phyloP scores from a whole-genome alignment of 1,139 yeast species.

The Sugiyamaella castrensis region DNA sequence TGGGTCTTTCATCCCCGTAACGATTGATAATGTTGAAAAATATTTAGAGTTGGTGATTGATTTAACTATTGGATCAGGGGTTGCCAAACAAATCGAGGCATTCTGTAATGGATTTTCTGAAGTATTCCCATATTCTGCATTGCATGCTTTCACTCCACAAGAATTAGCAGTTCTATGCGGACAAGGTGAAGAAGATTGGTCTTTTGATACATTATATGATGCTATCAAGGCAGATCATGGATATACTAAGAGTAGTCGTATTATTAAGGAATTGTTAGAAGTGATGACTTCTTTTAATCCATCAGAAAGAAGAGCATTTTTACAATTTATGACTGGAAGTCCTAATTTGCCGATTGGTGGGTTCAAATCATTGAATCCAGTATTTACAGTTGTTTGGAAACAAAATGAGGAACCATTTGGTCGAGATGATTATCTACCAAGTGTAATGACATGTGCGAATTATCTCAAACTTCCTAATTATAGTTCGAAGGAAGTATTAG shows the following conservation, averaged over 20 bases:
- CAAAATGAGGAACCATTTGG: constrained; percentile 54
- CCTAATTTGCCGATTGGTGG: constrained; percentile 95
- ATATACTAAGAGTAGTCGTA: constrained; percentile 65
- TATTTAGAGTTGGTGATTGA: constrained; percentile 63
- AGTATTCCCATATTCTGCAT: constrained; percentile 76
- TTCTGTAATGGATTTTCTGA: constrained; percentile 80
- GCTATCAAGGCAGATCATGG: constrained; percentile 89
- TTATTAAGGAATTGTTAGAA: constrained; percentile 57
- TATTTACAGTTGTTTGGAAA: constrained; percentile 82
- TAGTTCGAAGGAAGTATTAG: constrained; percentile 59
- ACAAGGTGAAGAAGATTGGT: constrained; percentile 85
- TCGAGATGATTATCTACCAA: constrained; percentile 87
- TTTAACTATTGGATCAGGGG: constrained; percentile 61
- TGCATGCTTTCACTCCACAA: constrained; percentile 65
- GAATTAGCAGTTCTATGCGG: constrained; percentile 75
- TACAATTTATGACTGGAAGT: constrained; percentile 90
- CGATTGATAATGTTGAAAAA: constrained; percentile 51
- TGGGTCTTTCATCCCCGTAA: constrained; percentile 55
- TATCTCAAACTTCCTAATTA: constrained; percentile 87
- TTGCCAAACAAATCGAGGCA: constrained; percentile 59
- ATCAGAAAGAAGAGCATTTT: constrained; percentile 63
- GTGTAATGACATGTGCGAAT: constrained; percentile 98
- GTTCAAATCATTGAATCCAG: constrained; percentile 77
- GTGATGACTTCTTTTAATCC: constrained; percentile 55
- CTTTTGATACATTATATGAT: constrained; percentile 50